A percentile compares a stretch with the other conserved stretches of the same genome.
Conservation (phyloP, 306 rosid genomes). For the Castanea mollissima region DNA sequence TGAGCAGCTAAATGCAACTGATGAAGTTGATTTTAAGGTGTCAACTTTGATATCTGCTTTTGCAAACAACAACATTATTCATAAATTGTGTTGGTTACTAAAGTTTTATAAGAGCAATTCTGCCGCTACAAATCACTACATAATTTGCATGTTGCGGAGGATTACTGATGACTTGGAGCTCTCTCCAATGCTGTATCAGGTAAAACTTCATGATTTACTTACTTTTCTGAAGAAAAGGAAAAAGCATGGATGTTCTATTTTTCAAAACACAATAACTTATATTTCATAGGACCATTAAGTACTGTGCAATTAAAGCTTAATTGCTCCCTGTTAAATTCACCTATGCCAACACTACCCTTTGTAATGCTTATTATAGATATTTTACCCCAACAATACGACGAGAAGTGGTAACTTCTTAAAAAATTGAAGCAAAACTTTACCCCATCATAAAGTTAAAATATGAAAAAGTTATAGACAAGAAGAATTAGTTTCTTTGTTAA, state of each 20-base stretch:
- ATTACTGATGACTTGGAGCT: constrained; percentile 79
- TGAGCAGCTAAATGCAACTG: constrained; percentile 54
- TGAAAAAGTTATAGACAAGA: too few species aligned
- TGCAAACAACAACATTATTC: constrained; percentile 69
- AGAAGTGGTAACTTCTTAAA: too few species aligned
- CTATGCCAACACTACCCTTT: too few species aligned
- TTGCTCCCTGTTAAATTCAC: too few species aligned
- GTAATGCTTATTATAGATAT: too few species aligned
- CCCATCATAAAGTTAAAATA: too few species aligned
- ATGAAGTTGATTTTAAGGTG: constrained; percentile 86
- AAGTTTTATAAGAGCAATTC: constrained; percentile 93
- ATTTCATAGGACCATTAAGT: too few species aligned
- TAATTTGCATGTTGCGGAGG: constrained; percentile 66
- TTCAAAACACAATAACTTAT: neutral
- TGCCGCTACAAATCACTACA: constrained; percentile 67
- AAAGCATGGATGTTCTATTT: neutral
- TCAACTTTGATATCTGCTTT: constrained; percentile 73
- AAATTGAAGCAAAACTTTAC: too few species aligned
- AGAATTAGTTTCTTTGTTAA: too few species aligned
- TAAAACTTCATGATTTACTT: constrained; percentile 28
- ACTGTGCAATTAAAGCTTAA: too few species aligned
- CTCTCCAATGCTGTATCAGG: constrained; percentile 97
- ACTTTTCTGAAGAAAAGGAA: neutral
- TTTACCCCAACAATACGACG: too few species aligned
- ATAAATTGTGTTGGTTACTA: constrained; percentile 89